These are phyloP conservation scores for Diaporthe destruens DNA, from an alignment of 2,329 filamentous ascomycete genomes.

Conservation along the genomic window DNA sequence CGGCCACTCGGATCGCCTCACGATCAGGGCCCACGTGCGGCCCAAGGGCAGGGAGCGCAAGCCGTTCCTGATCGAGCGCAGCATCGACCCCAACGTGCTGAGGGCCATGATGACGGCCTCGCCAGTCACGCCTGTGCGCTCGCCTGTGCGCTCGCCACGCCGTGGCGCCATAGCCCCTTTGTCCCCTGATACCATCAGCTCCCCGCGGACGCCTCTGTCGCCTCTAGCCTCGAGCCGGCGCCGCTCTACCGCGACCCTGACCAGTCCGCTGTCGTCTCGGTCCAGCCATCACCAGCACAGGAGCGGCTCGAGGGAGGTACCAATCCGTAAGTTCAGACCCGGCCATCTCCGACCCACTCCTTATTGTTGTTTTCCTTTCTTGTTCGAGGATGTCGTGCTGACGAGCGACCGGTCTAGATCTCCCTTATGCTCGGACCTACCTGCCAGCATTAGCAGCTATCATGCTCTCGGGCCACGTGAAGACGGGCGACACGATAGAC, in stretches of 20 bases:
- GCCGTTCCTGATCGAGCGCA: constrained; percentile 62
- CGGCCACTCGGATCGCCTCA: constrained; percentile 46
- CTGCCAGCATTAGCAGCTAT: constrained; percentile 68
- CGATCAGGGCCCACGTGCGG: constrained; percentile 59
- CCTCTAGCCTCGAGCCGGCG: constrained; percentile 36
- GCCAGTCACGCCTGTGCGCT: constrained; percentile 39
- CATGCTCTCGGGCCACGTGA: constrained; percentile 66
- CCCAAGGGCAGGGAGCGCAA: constrained; percentile 56
- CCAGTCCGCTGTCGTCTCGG: constrained; percentile 43
- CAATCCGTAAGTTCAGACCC: constrained; percentile 59
- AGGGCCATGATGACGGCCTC: constrained; percentile 58
- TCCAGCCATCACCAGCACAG: constrained; percentile 33
- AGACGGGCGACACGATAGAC: constrained; percentile 66
- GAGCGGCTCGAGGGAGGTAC: constrained; percentile 51
- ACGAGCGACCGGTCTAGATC: constrained; percentile 52
- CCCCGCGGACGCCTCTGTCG: constrained; percentile 15
- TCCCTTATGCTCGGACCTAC: constrained; percentile 60
- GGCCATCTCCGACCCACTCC: background rate
- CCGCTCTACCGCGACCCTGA: constrained; percentile 29
- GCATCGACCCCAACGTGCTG: constrained; percentile 63
- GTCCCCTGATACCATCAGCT: constrained; percentile 37
- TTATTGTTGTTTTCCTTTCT: background rate
- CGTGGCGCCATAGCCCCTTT: constrained; percentile 27
- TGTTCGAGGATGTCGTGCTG: constrained; percentile 1
- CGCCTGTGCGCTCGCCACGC: constrained; percentile 40